phyloP scores from a whole-genome alignment of 2,329 filamentous ascomycete species.

The Diaporthe vexans region DNA sequence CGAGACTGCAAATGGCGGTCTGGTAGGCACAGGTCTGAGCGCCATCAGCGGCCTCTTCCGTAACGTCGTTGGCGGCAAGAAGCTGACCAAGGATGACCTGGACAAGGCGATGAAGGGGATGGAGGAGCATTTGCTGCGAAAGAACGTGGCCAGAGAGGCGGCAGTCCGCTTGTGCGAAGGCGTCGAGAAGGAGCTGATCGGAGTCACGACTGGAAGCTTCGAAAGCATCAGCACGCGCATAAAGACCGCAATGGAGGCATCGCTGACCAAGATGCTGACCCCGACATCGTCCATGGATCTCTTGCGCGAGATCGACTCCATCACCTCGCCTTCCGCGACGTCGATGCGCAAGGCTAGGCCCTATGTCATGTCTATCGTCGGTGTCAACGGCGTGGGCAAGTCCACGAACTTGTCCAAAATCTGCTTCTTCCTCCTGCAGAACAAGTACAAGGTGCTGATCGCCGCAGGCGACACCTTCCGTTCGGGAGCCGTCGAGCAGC shows the following conservation, averaged over 20 bases:
- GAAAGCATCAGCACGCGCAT: constrained; percentile 89
- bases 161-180: constrained; percentile 91
- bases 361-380: constrained; percentile 98
- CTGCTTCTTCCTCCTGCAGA: constrained; percentile 96
- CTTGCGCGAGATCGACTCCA: constrained; percentile 89
- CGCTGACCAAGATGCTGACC: constrained; percentile 93
- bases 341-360: constrained; percentile 78
- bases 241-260: constrained; percentile 89
- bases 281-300: constrained; percentile 95
- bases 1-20: constrained; percentile 67
- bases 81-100: constrained; percentile 87
- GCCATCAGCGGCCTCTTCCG: constrained; percentile 91
- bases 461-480: constrained; percentile 85
- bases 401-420: constrained; percentile 98
- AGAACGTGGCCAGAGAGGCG: constrained; percentile 96
- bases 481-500: constrained; percentile 95
- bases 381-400: constrained; percentile 98
- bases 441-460: constrained; percentile 78
- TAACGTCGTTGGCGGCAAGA: constrained; percentile 96
- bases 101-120: constrained; percentile 95
- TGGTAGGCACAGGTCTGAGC: constrained; percentile 84
- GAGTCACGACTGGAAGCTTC: constrained; percentile 92
- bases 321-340: constrained; percentile 76
- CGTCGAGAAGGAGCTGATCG: constrained; percentile 89
- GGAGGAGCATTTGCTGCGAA: constrained; percentile 93